Evolutionary conservation across 2,329 filamentous ascomycete genomes (phyloP), one percentile per base, ranked within the genome.

Genomic region (Diplocarpon mali): DNA sequence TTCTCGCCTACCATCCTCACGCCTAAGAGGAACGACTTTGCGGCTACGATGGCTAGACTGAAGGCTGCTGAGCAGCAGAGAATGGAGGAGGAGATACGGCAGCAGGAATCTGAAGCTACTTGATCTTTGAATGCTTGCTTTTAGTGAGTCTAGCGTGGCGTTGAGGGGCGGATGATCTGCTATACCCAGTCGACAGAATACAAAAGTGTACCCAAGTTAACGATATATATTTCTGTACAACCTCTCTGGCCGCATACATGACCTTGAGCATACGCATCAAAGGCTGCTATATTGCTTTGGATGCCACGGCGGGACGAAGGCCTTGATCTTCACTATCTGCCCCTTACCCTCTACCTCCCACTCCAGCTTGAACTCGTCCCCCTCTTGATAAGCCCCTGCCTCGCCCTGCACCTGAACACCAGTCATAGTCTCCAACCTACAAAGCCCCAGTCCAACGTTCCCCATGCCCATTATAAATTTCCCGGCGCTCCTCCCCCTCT

Each of bases 361-460:
- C 14, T 70, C 67, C 52, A 75, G 60, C 10, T 67, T 62, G 57
- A 77, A 76, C 43, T 67, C 62, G 37, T 62, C 62, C 12, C 58
- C 67, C 36, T 68, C 69, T 20, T 68, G 68, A 32, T 65, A 63
- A 3, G 53, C 64, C 66, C 68, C 70, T 71, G 28, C 78, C 45
- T 76, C 76, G 5, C 79, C 83, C 2, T 83, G 83, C 43, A 92
- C 67, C 29, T 70, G 69, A 38, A 92, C 67, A 59, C 87, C 83
- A 5, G 86, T 94, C 89, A 95, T 95, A 60, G 82, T 80, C 67
- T 94, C 88, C 55, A 96, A 65, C 20, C 90, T 78, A 61, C 90
- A 95, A 53, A 95, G 66, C 2, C 80, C 90, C 42, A 98, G 69
- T 1, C 92, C 92, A 27, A 96, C 66, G 60, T 95, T 94, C 1